Percentiles rank a stretch among this genome's conserved stretches.
These are phyloP conservation scores for Petasospora rhodanensis DNA, from an alignment of 1,139 yeast genomes.

Conservation along the genomic window DNA sequence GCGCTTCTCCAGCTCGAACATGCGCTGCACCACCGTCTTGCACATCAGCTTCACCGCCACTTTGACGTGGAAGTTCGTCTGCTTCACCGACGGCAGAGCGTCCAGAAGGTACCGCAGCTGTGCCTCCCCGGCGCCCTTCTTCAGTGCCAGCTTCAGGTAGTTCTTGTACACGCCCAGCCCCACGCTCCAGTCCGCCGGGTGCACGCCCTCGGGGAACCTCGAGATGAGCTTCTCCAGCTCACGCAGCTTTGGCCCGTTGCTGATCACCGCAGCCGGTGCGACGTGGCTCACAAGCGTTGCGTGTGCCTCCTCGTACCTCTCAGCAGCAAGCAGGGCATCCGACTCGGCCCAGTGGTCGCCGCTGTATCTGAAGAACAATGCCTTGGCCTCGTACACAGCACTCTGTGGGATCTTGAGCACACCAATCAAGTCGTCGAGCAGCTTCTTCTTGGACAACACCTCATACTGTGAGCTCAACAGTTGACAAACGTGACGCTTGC, in stretches of 20 bases:
- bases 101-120: conserved; percentile 37
- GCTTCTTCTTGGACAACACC: conserved; percentile 32
- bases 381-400: conserved; percentile 48
- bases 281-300: conserved; percentile 47
- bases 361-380: conserved; percentile 39
- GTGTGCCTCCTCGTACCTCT: conserved; percentile 62
- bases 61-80: conserved; percentile 31
- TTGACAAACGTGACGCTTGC: conserved; percentile 37
- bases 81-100: conserved; percentile 39
- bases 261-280: conserved; percentile 65
- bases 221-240: conserved; percentile 39
- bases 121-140: conserved; percentile 20
- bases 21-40: conserved; percentile 40
- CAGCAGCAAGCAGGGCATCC: conserved; percentile 58
- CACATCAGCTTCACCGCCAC: conserved; percentile 52
- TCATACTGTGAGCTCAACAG: conserved; percentile 46
- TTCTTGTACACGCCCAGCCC: conserved; percentile 57
- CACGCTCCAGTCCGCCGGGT: conserved; percentile 49
- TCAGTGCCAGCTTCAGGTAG: conserved; percentile 31
- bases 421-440: conserved; percentile 32
- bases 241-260: conserved; percentile 35
- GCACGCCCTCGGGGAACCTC: conserved; percentile 43
- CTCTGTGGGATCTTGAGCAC: conserved; percentile 42
- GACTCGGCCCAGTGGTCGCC: conserved; percentile 59
- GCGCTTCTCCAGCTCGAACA: conserved; percentile 27